Evolutionary conservation across 495 filamentous ascomycete genomes (phyloP).

Genomic region (Umbilicaria muhlenbergii): DNA sequence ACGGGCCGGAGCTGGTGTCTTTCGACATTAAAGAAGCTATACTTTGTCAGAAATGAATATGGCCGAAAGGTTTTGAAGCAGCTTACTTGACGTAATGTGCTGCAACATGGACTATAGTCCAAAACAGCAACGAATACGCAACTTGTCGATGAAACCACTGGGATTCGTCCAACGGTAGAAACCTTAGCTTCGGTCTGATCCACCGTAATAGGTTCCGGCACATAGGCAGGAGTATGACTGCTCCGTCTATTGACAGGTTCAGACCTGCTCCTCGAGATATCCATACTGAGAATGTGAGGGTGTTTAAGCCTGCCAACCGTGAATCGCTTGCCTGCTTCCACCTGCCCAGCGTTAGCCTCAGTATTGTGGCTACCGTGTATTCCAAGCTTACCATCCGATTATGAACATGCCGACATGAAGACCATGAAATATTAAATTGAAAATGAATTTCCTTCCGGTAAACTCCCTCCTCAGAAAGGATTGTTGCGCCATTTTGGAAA

Average conservation of each 20-base stretch:
- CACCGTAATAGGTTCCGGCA: constrained; percentile 77
- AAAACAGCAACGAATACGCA: constrained; percentile 77
- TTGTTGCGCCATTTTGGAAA: constrained; percentile 1
- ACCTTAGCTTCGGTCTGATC: constrained; percentile 74
- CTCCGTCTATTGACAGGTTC: constrained; percentile 63
- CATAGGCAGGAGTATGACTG: constrained; percentile 83
- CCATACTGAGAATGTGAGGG: constrained; percentile 79
- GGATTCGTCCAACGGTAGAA: constrained; percentile 83
- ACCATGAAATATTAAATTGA: constrained; percentile 77
- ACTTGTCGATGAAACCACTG: constrained; percentile 96
- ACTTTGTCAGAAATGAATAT: constrained; percentile 15
- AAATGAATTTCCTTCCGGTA: constrained; percentile 51
- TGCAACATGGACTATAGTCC: constrained; percentile 57
- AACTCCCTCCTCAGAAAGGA: constrained; percentile 27
- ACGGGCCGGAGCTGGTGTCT: constrained; percentile 65
- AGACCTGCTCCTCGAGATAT: constrained; percentile 86
- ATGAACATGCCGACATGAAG: constrained; percentile 69
- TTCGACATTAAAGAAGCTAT: constrained; percentile 91
- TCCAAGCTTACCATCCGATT: constrained; percentile 62
- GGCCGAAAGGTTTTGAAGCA: constrained; percentile 8
- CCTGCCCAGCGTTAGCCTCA: constrained; percentile 30
- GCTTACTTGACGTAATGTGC: constrained; percentile 92
- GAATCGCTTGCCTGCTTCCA: constrained; percentile 54
- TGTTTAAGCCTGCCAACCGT: constrained; percentile 63
- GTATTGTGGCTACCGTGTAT: not conserved